phyloP scores from a whole-genome alignment of 192 early-diverging fungal genomes.

The Radiomyces spectabilis region DNA sequence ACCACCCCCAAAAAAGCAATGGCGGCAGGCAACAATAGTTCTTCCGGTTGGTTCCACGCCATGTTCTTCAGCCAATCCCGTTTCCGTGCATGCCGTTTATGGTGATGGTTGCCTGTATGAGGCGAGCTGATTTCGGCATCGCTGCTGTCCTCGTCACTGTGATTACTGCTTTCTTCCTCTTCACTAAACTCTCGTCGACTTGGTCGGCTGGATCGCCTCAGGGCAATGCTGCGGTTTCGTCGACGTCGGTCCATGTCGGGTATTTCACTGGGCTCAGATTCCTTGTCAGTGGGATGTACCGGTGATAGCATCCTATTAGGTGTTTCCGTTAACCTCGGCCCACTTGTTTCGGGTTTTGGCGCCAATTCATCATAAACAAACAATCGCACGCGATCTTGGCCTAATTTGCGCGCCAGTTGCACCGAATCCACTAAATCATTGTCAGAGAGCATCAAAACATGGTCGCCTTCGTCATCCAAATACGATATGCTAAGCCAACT shows the following conservation, averaged over 20 bases:
- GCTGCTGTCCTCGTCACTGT: neutral
- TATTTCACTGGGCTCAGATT: no score
- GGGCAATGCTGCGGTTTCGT: no score
- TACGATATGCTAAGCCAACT: constrained; percentile 62
- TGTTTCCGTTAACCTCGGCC: no score
- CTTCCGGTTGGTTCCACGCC: constrained; percentile 5
- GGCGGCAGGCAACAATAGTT: constrained; percentile 25
- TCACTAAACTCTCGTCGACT: no score
- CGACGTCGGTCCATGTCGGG: no score
- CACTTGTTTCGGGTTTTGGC: no score
- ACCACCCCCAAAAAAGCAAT: constrained; percentile 27
- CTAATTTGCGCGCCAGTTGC: constrained; percentile 67
- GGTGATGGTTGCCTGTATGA: neutral
- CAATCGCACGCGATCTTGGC: constrained; percentile 71
- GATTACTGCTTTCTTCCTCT: no score
- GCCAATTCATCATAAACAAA: constrained; percentile 43
- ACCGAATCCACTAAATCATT: constrained; percentile 83
- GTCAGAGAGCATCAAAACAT: constrained; percentile 69
- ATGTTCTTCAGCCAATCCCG: neutral
- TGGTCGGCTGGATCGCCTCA: no score
- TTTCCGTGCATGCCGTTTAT: no score
- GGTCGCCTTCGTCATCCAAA: constrained; percentile 88
- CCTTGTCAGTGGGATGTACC: no score
- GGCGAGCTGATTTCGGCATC: neutral
- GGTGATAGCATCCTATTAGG: no score